Evolutionary conservation across 352 stramenopile genomes (phyloP).

Genomic region (Phytopythium cucurbitacearum): DNA sequence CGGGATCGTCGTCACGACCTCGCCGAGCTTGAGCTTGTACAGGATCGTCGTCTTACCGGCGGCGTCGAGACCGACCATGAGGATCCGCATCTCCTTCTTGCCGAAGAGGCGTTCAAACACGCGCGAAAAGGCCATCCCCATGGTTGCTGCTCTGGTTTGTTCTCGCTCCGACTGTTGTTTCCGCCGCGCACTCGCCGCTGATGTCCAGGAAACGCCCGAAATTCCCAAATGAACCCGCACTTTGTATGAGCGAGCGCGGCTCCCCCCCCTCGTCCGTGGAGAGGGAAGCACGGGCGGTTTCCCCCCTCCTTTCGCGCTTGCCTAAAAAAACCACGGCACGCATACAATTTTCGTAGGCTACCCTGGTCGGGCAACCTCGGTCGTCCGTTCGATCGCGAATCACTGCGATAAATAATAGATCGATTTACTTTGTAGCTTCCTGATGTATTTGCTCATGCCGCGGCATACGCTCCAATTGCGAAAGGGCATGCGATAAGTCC

Average conservation of each 20-base stretch:
- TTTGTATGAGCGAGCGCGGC: conserved; percentile 8
- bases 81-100: conserved; percentile 98
- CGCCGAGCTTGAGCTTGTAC: conserved; percentile 90
- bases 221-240: conserved; percentile 50
- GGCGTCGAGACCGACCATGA: conserved; percentile 99
- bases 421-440: neutral
- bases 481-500: neutral
- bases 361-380: conserved; percentile 2
- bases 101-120: conserved; percentile 98
- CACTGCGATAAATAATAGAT: neutral
- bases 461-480: neutral
- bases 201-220: conserved; percentile 17
- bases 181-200: conserved; percentile 19
- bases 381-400: conserved; percentile 3
- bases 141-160: conserved; percentile 50
- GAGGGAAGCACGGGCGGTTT: neutral
- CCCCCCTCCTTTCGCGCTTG: neutral
- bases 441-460: neutral
- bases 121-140: conserved; percentile 97
- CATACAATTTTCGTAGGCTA: neutral
- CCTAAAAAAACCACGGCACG: neutral
- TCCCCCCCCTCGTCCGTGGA: neutral
- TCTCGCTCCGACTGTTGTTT: conserved; percentile 9
- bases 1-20: conserved; percentile 97
- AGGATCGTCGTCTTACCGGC: conserved; percentile 99